Evolutionary conservation across 345 rosid genomes (phyloP).

Genomic region (Gossypium sturtianum): DNA sequence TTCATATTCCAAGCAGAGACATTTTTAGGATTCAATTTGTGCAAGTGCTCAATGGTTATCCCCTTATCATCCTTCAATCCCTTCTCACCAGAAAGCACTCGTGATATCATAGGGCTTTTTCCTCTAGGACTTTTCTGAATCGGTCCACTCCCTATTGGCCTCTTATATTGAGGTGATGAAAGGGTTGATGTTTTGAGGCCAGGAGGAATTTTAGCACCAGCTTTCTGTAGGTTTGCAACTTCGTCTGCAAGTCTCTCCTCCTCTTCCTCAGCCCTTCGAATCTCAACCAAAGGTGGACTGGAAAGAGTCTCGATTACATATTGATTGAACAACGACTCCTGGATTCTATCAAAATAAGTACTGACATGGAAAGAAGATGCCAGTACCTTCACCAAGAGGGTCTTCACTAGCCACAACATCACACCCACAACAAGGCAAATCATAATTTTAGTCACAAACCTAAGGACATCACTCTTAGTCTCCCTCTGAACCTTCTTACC

Average conservation of each 20-base stretch:
- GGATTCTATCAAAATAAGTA: slow-evolving; percentile 84
- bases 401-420: slow-evolving; percentile 72
- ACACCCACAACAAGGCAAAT: slow-evolving; percentile 64
- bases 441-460: slow-evolving; percentile 55
- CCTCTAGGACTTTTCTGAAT: slow-evolving; percentile 37
- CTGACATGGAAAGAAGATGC: slow-evolving; percentile 91
- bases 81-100: slow-evolving; percentile 39
- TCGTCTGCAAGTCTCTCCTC: slow-evolving; percentile 35
- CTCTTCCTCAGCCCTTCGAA: slow-evolving; percentile 41
- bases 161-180: slow-evolving; percentile 25
- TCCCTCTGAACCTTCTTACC: slow-evolving; percentile 56
- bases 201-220: slow-evolving; percentile 41
- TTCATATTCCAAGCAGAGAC: slow-evolving; percentile 97
- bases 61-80: slow-evolving; percentile 28
- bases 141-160: slow-evolving; percentile 34
- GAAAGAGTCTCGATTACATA: slow-evolving; percentile 70
- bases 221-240: slow-evolving; percentile 36
- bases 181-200: slow-evolving; percentile 29
- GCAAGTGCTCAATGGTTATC: slow-evolving; percentile 62
- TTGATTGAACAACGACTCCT: slow-evolving; percentile 70
- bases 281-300: slow-evolving; percentile 60
- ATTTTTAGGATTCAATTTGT: slow-evolving; percentile 64
- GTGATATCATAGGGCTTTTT: slow-evolving; percentile 47
- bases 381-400: slow-evolving; percentile 73
- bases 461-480: slow-evolving; percentile 22